Evolutionary conservation across 257 asterid species (phyloP), one percentile per base, ranked within the genome.

Genomic region (Ilex aquifolium): DNA sequence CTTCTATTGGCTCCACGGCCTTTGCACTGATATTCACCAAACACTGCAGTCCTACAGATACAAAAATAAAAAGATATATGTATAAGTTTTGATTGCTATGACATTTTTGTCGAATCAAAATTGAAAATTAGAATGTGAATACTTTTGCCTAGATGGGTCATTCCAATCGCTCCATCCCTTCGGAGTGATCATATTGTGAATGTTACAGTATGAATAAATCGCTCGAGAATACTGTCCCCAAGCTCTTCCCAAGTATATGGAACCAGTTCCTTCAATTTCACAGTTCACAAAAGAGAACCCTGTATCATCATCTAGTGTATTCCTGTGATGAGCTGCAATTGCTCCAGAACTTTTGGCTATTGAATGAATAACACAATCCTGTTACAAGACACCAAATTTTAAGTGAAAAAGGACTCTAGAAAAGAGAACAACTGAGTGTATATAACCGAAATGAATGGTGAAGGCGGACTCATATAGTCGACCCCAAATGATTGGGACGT

Each of bases 211-310:
- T 0, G 93, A 78, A 36, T 81, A 89, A 13, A 81, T 68, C 27
- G 78, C 64, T 27, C 80, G 36, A 2, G 98, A 80, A 69, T 80
- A 85, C 16, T 63, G 46, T 15, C 94, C 95, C 98, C 97, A 92
- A 9, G 98, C 95, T 67, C 98, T 73, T 13, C 95, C 96, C 72
- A 91, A 51, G 42, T 72, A 76, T 14, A 82, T 60, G 1, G 32
- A 32, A 6, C 90, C 92, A 6, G 63, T 74, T 31, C 98, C 96
- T 15, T 42, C 60, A 2, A 91, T 64, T 0, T 64, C 73, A 50
- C 98, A 89, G 42, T 82, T 69, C 11, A 83, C 82, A n/a, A 92
- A 92, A 9, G 97, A 83, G 71, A 85, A 88, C 10, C 98, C 98
- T 0, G 91, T 85, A 31, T 88, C 88, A n/a, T 83, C 89, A 5